Base-by-base conservation (phyloP, 1,284 basidiomycete species). In the Moesziomyces globuligerus region DNA sequence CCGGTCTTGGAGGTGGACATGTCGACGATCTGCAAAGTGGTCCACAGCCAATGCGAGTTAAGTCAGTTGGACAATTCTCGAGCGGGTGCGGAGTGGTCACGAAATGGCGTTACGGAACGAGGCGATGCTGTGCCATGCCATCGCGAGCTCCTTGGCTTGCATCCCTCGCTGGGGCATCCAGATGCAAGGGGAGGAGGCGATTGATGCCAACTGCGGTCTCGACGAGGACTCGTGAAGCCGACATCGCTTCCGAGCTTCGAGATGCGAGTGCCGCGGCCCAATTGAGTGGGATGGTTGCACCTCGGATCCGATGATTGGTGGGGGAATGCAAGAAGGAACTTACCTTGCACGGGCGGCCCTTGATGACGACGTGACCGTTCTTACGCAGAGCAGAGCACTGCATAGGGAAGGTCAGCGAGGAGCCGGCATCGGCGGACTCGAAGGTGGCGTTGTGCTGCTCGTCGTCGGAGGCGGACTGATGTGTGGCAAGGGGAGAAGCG, bases 1-100 rank as follows among this genome's bases (percentile, higher is more conserved):
- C 93, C 94, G 52, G 93, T 96, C 89, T 98, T 98, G 84, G 95
- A 98, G 86, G 96, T 98, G 74, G 94, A 97, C 95, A 98, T 98
- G 80, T 85, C 81, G 57, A 81, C 64, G 57, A 82, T 81, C 79
- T 79, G 62, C 21, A 23, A 13, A 18, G 23, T 25, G 11, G 24
- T 10, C 28, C 17, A 32, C 13, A 1, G 32, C 26, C 8, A 21
- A 39, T 26, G 25, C 23, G 38, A 20, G 38, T 26, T 20, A 42
- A 23, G 51, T 53, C 51, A 53, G 51, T 32, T 23, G 26, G 10
- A 20, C 25, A 7, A 40, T 45, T 29, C 10, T n/a, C 5, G 25
- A 9, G 15, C 7, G 13, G 15, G n/a, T n/a, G n/a, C n/a, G n/a
- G n/a, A n/a, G n/a, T n/a, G n/a, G n/a, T n/a, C n/a, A n/a, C n/a